Base-by-base conservation (phyloP, 73 alveolate species). In the Blepharisma stoltei region DNA sequence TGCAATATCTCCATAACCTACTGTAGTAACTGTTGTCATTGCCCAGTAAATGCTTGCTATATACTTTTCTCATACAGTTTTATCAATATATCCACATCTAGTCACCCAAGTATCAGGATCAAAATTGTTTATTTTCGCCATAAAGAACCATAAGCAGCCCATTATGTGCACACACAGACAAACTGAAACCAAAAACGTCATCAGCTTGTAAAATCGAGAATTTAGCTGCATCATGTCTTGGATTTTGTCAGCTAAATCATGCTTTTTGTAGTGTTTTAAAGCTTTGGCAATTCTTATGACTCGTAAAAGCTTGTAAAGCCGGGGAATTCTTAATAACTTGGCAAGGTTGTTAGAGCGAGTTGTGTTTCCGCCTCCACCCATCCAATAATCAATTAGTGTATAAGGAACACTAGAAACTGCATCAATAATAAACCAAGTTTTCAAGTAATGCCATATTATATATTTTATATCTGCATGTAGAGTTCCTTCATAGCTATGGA, bases 61-160 rank as follows among this genome's bases (percentile, higher is more conserved):
- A 54, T 89, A 89, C 27, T 54, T 20, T 20, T 37, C 47, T 54
- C n/a, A 25, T 6, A 76, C 48, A 11, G 53, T 18, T 6, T 65
- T 65, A 41, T 81, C 86, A 7, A 32, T 54, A 11, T 48, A 78
- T 6, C 67, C 27, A 0, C 78, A 50, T 60, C 89, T 78, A 55
- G 86, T 86, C 25, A 91, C 96, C 98, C 98, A 93, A 5, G 95
- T 82, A 23, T 88, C 87, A 0, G 93, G 86, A 49, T 77, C 70
- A 55, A 88, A 88, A 71, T 90, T 94, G 21, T 88, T 89, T 49
- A 85, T 80, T 67, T 85, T 90, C 9, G 98, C 92, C 8, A 70
- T 52, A 44, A 84, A 67, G 81, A 79, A 88, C 98, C 98, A 93
- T 23, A 91, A 76, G 70, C 98, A 93, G 18, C 93, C 86, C 46